phyloP scores from a whole-genome alignment of 176 grass and related monocot genomes.

The Hsuehochloa calcarea region DNA sequence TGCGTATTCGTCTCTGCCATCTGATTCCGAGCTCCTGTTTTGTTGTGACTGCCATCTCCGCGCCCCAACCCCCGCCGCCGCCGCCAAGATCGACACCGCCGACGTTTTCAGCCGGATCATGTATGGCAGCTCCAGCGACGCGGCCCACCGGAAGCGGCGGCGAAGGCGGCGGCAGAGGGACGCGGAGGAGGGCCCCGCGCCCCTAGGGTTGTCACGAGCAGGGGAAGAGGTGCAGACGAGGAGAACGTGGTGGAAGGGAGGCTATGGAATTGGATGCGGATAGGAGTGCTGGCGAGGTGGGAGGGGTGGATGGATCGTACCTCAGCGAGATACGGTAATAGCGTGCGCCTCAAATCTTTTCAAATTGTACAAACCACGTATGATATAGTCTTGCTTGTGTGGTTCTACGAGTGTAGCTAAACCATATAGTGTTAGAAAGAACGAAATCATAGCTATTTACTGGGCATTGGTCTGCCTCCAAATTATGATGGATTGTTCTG shows the following conservation, averaged over 20 bases:
- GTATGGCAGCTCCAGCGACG: constrained; percentile 15
- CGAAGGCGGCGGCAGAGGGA: constrained; percentile 33
- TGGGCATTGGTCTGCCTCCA: not conserved
- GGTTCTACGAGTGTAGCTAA: not conserved
- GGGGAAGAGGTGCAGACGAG: not conserved
- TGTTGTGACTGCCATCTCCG: too few species aligned
- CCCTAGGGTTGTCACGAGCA: constrained; percentile 17
- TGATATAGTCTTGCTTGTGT: not conserved
- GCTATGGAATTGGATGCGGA: constrained; percentile 17
- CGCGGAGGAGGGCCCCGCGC: constrained; percentile 23
- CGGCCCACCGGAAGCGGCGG: constrained; percentile 29
- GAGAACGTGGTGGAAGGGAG: constrained; percentile 10
- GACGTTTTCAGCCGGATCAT: constrained; percentile 14
- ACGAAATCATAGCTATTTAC: not conserved
- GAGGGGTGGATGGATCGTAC: constrained; percentile 57
- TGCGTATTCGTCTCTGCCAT: too few species aligned
- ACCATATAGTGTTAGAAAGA: not conserved
- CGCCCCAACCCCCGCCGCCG: not conserved
- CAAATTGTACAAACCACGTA: not conserved
- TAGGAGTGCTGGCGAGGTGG: not conserved
- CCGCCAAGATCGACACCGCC: constrained; percentile 23
- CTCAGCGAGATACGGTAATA: constrained; percentile 78
- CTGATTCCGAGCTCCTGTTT: too few species aligned
- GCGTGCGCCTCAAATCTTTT: not conserved
- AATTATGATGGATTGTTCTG: not conserved